These are phyloP conservation scores for Symbiotaphrina buchneri DNA, from an alignment of 495 filamentous ascomycete species.

Conservation along the genomic window DNA sequence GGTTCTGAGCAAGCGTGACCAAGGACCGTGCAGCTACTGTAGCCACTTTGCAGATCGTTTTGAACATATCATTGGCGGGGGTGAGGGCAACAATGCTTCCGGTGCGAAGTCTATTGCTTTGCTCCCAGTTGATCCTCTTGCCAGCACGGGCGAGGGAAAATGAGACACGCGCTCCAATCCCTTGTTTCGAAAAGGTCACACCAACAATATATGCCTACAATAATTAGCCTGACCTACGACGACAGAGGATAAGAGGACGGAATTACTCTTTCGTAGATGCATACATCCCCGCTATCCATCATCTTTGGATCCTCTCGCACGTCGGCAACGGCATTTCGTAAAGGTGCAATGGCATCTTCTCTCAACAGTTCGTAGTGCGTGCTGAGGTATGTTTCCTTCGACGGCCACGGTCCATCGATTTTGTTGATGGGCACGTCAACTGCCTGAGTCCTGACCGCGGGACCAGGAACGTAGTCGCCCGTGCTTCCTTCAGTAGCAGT, in stretches of 20 bases:
- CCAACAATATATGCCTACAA: constrained; percentile 40
- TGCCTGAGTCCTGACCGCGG: constrained; percentile 2
- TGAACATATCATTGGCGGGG: constrained; percentile 37
- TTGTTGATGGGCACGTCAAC: constrained; percentile 14
- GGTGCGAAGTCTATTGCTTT: constrained; percentile 46
- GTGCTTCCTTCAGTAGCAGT: neutral
- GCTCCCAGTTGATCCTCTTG: constrained; percentile 54
- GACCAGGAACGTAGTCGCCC: too few relatives aligned
- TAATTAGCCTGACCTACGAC: constrained; percentile 1
- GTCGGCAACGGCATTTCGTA: constrained; percentile 14
- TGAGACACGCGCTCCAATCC: constrained; percentile 39
- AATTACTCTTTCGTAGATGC: constrained; percentile 54
- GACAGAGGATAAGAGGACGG: constrained; percentile 1
- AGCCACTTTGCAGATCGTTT: constrained; percentile 42
- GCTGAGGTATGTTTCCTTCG: constrained; percentile 13
- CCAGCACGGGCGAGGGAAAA: constrained; percentile 46
- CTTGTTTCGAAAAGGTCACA: constrained; percentile 34
- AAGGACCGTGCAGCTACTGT: constrained; percentile 49
- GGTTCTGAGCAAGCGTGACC: constrained; percentile 32
- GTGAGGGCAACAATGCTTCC: constrained; percentile 53
- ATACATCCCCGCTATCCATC: constrained; percentile 25
- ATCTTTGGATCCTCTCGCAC: constrained; percentile 11
- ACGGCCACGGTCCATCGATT: constrained; percentile 14
- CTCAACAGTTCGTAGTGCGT: constrained; percentile 17
- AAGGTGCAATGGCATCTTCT: constrained; percentile 18